Conservation (phyloP, 306 rosid genomes). For the Cucumis melo region DNA sequence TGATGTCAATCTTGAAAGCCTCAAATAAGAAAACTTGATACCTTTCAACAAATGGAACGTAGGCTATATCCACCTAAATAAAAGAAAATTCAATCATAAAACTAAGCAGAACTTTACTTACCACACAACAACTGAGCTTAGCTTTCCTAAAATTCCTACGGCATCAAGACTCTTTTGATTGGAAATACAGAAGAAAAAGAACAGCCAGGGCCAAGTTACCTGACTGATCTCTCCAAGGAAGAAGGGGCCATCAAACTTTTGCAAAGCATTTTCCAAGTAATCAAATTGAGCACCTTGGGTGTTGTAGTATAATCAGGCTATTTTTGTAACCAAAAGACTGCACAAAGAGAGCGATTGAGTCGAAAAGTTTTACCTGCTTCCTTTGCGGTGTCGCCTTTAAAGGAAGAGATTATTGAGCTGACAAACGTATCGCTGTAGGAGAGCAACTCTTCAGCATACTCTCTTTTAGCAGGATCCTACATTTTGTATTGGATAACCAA, state of each 20-base stretch:
- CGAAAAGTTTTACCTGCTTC: constrained; percentile 28
- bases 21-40: too few relatives aligned
- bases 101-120: not conserved
- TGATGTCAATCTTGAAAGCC: too few relatives aligned
- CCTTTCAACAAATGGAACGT: too few relatives aligned
- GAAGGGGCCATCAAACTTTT: constrained; percentile 59
- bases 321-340: not conserved
- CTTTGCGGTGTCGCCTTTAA: constrained; percentile 27
- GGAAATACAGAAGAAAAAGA: not conserved
- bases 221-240: constrained; percentile 46
- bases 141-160: not conserved
- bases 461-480: constrained; percentile 42
- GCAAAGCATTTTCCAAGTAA: constrained; percentile 63
- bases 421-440: constrained; percentile 28
- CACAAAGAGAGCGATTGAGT: not conserved
- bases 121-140: not conserved
- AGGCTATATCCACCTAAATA: constrained; percentile 55
- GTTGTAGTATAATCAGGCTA: not conserved
- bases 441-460: constrained; percentile 42
- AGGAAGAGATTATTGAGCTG: constrained; percentile 13
- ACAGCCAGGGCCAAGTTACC: constrained; percentile 24
- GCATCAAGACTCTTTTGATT: not conserved
- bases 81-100: not conserved
- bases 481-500: not conserved
- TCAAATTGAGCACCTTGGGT: constrained; percentile 47